phyloP scores from a whole-genome alignment of 805 yeast genomes.

The Naumovozyma castellii region DNA sequence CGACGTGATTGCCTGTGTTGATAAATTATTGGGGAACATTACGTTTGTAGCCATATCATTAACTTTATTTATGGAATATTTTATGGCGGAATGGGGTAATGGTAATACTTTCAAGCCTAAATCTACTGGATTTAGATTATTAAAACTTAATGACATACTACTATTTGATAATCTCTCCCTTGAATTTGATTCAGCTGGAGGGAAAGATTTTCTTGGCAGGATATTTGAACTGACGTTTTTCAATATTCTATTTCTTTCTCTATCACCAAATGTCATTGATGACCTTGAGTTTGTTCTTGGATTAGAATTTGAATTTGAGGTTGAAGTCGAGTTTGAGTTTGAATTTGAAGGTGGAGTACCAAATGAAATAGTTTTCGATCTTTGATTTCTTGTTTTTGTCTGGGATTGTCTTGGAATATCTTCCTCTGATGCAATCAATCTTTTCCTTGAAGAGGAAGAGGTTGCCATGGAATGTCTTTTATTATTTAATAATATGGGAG shows the following conservation, averaged over 20 bases:
- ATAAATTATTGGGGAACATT: not conserved
- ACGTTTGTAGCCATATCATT: slow-evolving; percentile 5
- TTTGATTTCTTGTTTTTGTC: not conserved
- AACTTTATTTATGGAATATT: slow-evolving; percentile 10
- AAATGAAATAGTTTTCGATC: not conserved
- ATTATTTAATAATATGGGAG: too few relatives aligned
- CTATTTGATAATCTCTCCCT: not conserved
- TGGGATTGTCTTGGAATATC: not conserved
- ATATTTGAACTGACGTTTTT: too few relatives aligned
- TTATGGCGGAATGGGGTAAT: slow-evolving; percentile 7
- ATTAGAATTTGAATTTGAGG: too few relatives aligned
- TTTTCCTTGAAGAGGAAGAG: not conserved
- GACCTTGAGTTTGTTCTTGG: too few relatives aligned
- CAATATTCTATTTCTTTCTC: too few relatives aligned
- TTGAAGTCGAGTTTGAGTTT: too few relatives aligned
- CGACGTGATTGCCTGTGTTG: too few relatives aligned
- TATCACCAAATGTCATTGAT: too few relatives aligned
- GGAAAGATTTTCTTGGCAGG: slow-evolving; percentile 17
- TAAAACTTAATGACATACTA: not conserved
- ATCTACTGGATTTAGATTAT: not conserved
- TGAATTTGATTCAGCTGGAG: slow-evolving; percentile 11
- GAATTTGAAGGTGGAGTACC: not conserved
- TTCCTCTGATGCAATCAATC: not conserved
- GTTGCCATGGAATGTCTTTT: too few relatives aligned
- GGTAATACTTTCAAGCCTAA: slow-evolving; percentile 11